phyloP scores from a whole-genome alignment of 495 filamentous ascomycete species.

The Penicillium salamii region DNA sequence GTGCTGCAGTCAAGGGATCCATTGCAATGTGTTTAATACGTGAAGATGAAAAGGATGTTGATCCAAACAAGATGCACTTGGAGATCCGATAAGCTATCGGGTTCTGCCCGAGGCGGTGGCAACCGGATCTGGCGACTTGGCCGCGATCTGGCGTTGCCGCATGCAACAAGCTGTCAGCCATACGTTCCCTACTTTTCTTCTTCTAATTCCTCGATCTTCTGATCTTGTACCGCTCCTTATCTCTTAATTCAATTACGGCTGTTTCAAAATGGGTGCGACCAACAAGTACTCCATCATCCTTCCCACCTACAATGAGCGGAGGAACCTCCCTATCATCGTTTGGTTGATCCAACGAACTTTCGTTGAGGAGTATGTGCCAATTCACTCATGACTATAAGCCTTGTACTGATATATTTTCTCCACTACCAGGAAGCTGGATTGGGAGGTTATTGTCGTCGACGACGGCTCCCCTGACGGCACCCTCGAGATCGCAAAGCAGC shows the following conservation, averaged over 20 bases:
- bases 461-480: slow-evolving; percentile 97
- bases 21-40: slow-evolving; percentile 25
- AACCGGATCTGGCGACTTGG: slow-evolving; percentile 29
- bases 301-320: slow-evolving; percentile 97
- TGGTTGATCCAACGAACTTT: slow-evolving; percentile 93
- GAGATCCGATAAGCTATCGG: slow-evolving; percentile 25
- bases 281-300: slow-evolving; percentile 96
- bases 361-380: slow-evolving; percentile 57
- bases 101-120: slow-evolving; percentile 30
- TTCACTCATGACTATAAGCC: not conserved
- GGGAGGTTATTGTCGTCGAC: slow-evolving; percentile 97
- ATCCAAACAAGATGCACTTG: no score
- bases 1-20: slow-evolving; percentile 23
- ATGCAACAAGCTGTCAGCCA: slow-evolving; percentile 25
- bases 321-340: slow-evolving; percentile 91
- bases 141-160: slow-evolving; percentile 18
- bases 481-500: slow-evolving; percentile 82
- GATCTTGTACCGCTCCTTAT: slow-evolving; percentile 5
- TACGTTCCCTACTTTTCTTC: slow-evolving; percentile 26
- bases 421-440: slow-evolving; percentile 74
- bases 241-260: slow-evolving; percentile 3
- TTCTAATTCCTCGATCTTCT: slow-evolving; percentile 5
- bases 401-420: not conserved
- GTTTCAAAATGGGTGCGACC: slow-evolving; percentile 39
- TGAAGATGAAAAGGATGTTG: no score